These are phyloP conservation scores for Acacia melanoxylon DNA, from an alignment of 306 rosid genomes.

Conservation along the genomic window DNA sequence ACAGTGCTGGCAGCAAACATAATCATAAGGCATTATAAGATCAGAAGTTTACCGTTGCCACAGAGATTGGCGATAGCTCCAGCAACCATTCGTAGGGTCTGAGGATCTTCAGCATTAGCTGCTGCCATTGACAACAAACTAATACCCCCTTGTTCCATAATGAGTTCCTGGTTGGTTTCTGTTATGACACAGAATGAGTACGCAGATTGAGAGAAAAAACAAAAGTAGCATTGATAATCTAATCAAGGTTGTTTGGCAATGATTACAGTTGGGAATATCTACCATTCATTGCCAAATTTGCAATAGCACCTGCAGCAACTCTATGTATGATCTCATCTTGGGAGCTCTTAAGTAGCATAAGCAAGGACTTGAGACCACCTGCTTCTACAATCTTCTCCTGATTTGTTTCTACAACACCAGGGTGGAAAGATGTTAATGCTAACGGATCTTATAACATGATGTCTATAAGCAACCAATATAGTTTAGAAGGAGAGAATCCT, in stretches of 20 bases:
- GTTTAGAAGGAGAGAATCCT: constrained; percentile 20
- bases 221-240: constrained; percentile 15
- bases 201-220: constrained; percentile 19
- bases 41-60: constrained; percentile 77
- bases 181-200: constrained; percentile 37
- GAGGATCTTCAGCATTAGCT: constrained; percentile 88
- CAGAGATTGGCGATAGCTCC: constrained; percentile 98
- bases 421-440: constrained; percentile 26
- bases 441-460: constrained; percentile 16
- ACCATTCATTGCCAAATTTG: constrained; percentile 99
- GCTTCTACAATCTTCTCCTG: constrained; percentile 98
- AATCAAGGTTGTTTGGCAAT: background rate
- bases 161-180: constrained; percentile 98
- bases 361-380: constrained; percentile 91
- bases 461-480: constrained; percentile 14
- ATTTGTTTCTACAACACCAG: constrained; percentile 70
- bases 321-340: constrained; percentile 93
- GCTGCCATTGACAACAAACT: constrained; percentile 83
- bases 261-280: constrained; percentile 9
- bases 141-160: constrained; percentile 96
- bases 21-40: constrained; percentile 26
- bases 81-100: constrained; percentile 97
- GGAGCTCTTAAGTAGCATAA: constrained; percentile 75
- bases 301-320: constrained; percentile 99
- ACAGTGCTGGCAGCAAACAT: constrained; percentile 2